These are phyloP conservation scores for Penicillium cinerascens DNA, from an alignment of 495 filamentous ascomycete species.

Conservation along the genomic window DNA sequence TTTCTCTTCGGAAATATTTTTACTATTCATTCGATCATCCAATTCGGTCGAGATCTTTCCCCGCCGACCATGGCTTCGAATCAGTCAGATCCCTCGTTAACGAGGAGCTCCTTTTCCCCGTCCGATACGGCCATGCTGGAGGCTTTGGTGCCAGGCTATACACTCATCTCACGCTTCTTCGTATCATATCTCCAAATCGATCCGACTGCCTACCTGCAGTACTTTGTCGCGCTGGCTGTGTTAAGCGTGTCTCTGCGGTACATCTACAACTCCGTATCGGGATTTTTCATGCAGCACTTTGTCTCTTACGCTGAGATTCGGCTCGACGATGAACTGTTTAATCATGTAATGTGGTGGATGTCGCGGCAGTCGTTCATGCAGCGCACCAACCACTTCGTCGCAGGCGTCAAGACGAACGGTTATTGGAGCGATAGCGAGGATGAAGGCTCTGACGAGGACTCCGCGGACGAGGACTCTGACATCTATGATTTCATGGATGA, in stretches of 20 bases:
- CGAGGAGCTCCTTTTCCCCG: constrained; percentile 10
- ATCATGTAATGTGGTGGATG: constrained; percentile 68
- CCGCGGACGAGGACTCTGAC: constrained; percentile 37
- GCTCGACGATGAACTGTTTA: constrained; percentile 65
- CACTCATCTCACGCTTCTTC: constrained; percentile 57
- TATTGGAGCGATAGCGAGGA: constrained; percentile 41
- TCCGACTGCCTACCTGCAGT: constrained; percentile 64
- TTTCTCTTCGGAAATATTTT: neutral
- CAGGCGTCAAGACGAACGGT: constrained; percentile 54
- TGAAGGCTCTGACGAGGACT: constrained; percentile 26
- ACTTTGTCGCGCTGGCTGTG: constrained; percentile 49
- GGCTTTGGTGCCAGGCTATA: constrained; percentile 70
- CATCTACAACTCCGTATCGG: constrained; percentile 39
- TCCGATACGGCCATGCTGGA: constrained; percentile 57
- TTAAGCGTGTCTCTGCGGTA: constrained; percentile 52
- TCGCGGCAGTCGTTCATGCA: constrained; percentile 57
- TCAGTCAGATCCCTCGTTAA: constrained; percentile 20
- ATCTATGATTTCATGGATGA: constrained; percentile 10
- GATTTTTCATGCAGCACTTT: constrained; percentile 28
- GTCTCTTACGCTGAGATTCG: constrained; percentile 60
- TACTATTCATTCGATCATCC: neutral
- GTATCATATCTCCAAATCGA: constrained; percentile 64
- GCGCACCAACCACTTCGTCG: constrained; percentile 56
- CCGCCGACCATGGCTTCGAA: constrained; percentile 22
- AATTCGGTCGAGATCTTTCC: neutral